Conservation (phyloP, 345 rosid species). For the Aurinia saxatilis region DNA sequence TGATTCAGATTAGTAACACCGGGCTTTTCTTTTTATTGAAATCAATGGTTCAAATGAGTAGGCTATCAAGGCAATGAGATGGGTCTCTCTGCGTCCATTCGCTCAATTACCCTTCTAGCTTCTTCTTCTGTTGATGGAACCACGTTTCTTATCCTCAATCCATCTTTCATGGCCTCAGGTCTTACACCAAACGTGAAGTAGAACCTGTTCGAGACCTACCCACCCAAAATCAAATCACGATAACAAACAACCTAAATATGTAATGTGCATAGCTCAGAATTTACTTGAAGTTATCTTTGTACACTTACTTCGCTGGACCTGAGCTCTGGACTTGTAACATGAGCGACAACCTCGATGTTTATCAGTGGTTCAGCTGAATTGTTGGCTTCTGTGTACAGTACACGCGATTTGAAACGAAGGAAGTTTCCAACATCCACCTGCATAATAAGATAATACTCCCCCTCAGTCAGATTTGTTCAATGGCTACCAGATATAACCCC, state of each 20-base stretch:
- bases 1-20: neutral
- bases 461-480: neutral
- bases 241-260: too few species aligned
- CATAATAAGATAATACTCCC: conserved; percentile 12
- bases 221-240: conserved; percentile 15
- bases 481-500: too few species aligned
- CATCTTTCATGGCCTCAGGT: conserved; percentile 63
- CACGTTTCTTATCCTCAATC: conserved; percentile 64
- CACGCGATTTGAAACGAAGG: conserved; percentile 76
- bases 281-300: neutral
- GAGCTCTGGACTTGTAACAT: conserved; percentile 69
- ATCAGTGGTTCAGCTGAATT: conserved; percentile 49
- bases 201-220: conserved; percentile 79
- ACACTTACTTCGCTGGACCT: conserved; percentile 63
- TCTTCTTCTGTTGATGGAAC: conserved; percentile 89
- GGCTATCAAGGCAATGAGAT: conserved; percentile 9
- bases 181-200: conserved; percentile 78
- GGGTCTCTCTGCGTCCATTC: conserved; percentile 65
- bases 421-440: conserved; percentile 85
- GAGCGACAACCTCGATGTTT: conserved; percentile 76
- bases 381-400: conserved; percentile 62
- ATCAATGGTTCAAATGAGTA: neutral
- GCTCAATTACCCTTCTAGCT: conserved; percentile 71
- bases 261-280: neutral
- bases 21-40: neutral